Evolutionary conservation across 345 rosid genomes (phyloP).

Genomic region (Nephelium lappaceum): DNA sequence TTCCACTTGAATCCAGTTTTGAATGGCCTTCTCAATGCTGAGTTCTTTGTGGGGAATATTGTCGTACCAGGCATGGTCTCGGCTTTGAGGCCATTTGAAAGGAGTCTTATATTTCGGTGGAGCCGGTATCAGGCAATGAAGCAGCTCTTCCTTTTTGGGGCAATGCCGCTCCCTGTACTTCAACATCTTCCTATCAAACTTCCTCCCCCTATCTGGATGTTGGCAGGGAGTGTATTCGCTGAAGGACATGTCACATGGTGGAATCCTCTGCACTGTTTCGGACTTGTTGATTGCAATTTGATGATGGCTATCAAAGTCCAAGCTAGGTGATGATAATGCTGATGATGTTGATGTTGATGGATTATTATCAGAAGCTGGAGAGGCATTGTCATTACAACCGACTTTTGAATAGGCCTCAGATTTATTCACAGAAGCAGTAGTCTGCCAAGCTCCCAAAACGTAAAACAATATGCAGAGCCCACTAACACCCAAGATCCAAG

Average conservation of each 20-base stretch:
- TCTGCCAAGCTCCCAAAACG: constrained; percentile 88
- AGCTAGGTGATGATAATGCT: constrained; percentile 14
- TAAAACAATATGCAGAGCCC: constrained; percentile 86
- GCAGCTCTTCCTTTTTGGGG: constrained; percentile 70
- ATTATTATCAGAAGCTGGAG: constrained; percentile 24
- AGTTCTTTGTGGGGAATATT: constrained; percentile 96
- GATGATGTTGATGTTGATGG: constrained; percentile 29
- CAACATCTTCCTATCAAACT: constrained; percentile 76
- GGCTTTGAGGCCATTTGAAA: constrained; percentile 95
- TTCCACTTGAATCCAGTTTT: constrained; percentile 96
- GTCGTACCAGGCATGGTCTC: constrained; percentile 95
- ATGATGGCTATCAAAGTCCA: constrained; percentile 85
- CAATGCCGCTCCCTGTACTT: constrained; percentile 94
- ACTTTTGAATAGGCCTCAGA: constrained; percentile 41
- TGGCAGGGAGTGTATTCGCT: constrained; percentile 95
- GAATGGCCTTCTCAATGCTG: constrained; percentile 93
- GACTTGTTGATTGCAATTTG: constrained; percentile 48
- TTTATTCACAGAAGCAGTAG: constrained; percentile 36
- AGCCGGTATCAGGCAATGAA: constrained; percentile 80
- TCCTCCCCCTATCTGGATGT: constrained; percentile 68
- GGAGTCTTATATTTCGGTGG: constrained; percentile 97
- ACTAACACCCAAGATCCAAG: constrained; percentile 74
- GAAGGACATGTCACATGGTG: constrained; percentile 67
- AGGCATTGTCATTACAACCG: constrained; percentile 44
- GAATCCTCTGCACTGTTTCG: constrained; percentile 42